These are phyloP conservation scores for Carex littledalei DNA, from an alignment of 176 grass and related monocot genomes.

Conservation along the genomic window DNA sequence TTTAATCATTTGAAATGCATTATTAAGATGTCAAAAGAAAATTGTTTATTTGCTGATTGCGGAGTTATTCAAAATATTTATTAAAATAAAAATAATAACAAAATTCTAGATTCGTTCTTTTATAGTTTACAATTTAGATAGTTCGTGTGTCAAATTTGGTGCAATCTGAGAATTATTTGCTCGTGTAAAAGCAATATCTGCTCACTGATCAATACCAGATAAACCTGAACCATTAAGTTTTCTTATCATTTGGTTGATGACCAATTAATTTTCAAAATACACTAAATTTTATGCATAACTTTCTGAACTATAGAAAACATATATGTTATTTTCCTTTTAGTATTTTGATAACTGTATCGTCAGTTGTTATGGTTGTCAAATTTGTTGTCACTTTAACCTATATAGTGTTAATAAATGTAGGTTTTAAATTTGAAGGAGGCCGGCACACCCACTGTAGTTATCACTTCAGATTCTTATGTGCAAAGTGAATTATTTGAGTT, in stretches of 20 bases:
- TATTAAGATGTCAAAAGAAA: not conserved
- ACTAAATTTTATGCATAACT: not conserved
- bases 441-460: constrained; percentile 74
- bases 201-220: not conserved
- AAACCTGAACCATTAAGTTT: not conserved
- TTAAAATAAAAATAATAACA: not conserved
- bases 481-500: constrained; percentile 72
- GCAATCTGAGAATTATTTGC: not conserved
- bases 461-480: constrained; percentile 78
- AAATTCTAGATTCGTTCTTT: not conserved
- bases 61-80: not conserved
- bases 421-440: constrained; percentile 81
- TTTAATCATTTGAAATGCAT: not conserved
- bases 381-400: not conserved
- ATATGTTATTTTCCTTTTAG: not conserved
- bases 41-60: not conserved
- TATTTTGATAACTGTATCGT: constrained; percentile 18
- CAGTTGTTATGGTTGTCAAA: not conserved
- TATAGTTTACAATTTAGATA: not conserved
- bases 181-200: not conserved
- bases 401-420: constrained; percentile 25
- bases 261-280: not conserved
- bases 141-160: not conserved
- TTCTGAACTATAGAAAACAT: not conserved
- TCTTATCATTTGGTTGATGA: not conserved